Percentiles rank a stretch among this genome's conserved stretches.
Conservation (phyloP, 75 land plant species). For the Isoetes taiwanensis region DNA sequence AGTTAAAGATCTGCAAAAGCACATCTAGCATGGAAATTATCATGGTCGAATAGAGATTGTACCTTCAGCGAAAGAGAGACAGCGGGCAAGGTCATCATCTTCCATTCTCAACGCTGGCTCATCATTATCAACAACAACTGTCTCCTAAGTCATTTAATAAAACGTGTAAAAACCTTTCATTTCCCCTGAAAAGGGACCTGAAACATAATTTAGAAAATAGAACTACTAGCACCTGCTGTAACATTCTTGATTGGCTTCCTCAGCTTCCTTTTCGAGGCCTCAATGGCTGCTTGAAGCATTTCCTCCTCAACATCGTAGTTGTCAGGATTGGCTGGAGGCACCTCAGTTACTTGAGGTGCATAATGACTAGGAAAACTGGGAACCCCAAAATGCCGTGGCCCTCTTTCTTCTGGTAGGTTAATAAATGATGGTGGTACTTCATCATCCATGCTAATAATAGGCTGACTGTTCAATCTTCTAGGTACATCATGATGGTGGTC, state of each 20-base stretch:
- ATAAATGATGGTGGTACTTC: background rate
- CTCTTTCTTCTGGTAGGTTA: background rate
- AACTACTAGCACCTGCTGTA: slow-evolving; percentile 12
- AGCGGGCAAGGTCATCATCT: slow-evolving; percentile 57
- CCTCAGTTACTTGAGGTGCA: slow-evolving; percentile 2
- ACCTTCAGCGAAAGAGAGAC: slow-evolving; percentile 67
- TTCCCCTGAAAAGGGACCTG: slow-evolving; percentile 10
- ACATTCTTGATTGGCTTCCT: slow-evolving; percentile 5
- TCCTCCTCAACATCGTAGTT: slow-evolving; percentile 58
- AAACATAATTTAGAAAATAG: background rate
- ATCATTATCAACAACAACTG: no score
- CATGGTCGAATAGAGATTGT: background rate
- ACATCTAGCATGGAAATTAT: background rate
- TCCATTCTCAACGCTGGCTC: no score
- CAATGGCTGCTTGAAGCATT: slow-evolving; percentile 81
- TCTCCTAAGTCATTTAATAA: no score
- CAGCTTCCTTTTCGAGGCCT: slow-evolving; percentile 73
- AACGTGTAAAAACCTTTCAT: no score
- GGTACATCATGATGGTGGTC: slow-evolving; percentile 13
- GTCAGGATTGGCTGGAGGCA: slow-evolving; percentile 15
- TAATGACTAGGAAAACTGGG: background rate
- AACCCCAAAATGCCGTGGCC: background rate
- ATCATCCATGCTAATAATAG: slow-evolving; percentile 35
- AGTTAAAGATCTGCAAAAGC: background rate
- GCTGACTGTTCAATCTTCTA: slow-evolving; percentile 27